Evolutionary conservation across 768 basidiomycete species (phyloP).

Genomic region (Phaffia australis): DNA sequence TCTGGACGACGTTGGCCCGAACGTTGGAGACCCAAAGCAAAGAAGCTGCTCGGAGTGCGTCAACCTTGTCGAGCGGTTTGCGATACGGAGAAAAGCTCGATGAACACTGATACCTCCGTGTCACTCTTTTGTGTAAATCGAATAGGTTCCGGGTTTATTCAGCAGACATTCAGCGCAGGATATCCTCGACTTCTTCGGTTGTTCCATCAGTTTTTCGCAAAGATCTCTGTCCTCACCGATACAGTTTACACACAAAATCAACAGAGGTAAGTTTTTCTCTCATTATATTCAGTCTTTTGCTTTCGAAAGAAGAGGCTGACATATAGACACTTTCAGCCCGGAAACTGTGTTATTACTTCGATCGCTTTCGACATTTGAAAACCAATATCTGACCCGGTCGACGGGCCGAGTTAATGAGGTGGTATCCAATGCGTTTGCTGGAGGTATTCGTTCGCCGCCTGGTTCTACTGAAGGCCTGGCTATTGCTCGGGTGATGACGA

Average conservation of each 20-base stretch:
- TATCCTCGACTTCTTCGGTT: conserved; percentile 80
- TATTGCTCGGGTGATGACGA: conserved; percentile 64
- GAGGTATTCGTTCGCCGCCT: conserved; percentile 59
- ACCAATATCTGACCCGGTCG: conserved; percentile 75
- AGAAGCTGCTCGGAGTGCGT: conserved; percentile 64
- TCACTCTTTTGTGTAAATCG: background rate
- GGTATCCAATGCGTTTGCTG: conserved; percentile 63
- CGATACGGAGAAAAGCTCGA: background rate
- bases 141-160: conserved; percentile 81
- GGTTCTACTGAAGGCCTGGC: conserved; percentile 64
- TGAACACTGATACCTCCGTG: background rate
- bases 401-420: conserved; percentile 72
- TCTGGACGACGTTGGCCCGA: conserved; percentile 74
- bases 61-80: background rate
- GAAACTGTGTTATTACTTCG: conserved; percentile 84
- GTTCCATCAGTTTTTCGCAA: conserved; percentile 94
- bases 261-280: conserved; percentile 54
- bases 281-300: background rate
- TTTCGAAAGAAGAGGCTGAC: background rate
- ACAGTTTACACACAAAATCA: conserved; percentile 72
- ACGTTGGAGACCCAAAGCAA: conserved; percentile 71
- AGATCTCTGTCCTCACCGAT: conserved; percentile 89
- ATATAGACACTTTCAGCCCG: conserved; percentile 46
- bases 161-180: conserved; percentile 72
- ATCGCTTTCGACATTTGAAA: conserved; percentile 70